Percentiles rank a stretch among this genome's conserved stretches.
phyloP scores from a whole-genome alignment of 192 early-diverging fungal species.

The Mycoemilia scoparia region DNA sequence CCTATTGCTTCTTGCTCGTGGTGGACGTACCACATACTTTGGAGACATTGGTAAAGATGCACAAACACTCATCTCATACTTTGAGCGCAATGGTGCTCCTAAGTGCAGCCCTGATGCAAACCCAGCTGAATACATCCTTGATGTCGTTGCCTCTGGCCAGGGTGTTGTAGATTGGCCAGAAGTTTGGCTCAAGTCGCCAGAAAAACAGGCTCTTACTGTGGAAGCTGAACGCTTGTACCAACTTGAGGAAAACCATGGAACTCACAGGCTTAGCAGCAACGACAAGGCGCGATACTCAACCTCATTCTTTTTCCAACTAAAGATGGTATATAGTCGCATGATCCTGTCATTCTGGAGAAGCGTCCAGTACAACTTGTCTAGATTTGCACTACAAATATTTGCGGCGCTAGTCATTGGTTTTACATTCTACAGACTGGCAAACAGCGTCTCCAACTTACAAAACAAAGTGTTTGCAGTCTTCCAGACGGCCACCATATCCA shows the following conservation, averaged over 20 bases:
- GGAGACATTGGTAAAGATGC: conserved; percentile 42
- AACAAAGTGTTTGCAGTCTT: conserved; percentile 48
- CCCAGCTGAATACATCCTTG: conserved; percentile 58
- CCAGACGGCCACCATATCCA: conserved; percentile 35
- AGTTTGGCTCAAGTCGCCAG: conserved; percentile 34
- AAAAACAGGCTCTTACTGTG: conserved; percentile 11
- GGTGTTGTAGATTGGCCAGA: conserved; percentile 35
- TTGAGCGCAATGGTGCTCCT: conserved; percentile 44
- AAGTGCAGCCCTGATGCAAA: conserved; percentile 37
- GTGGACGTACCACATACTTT: conserved; percentile 10
- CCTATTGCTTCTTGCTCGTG: conserved; percentile 50
- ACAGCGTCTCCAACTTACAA: conserved; percentile 31
- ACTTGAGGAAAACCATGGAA: not conserved
- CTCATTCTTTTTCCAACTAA: conserved; percentile 15
- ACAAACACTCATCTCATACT: conserved; percentile 31
- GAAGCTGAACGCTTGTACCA: conserved; percentile 22
- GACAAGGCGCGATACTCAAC: conserved; percentile 22
- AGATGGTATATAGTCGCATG: conserved; percentile 38
- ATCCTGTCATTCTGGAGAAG: conserved; percentile 39
- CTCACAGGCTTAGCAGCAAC: not conserved
- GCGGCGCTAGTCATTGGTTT: conserved; percentile 40
- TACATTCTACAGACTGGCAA: conserved; percentile 41
- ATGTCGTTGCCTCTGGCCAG: conserved; percentile 34
- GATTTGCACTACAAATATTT: conserved; percentile 31
- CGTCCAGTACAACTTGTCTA: conserved; percentile 47